Evolutionary conservation across 2,329 filamentous ascomycete species (phyloP).

Genomic region (Lasiodiplodia theobromae): DNA sequence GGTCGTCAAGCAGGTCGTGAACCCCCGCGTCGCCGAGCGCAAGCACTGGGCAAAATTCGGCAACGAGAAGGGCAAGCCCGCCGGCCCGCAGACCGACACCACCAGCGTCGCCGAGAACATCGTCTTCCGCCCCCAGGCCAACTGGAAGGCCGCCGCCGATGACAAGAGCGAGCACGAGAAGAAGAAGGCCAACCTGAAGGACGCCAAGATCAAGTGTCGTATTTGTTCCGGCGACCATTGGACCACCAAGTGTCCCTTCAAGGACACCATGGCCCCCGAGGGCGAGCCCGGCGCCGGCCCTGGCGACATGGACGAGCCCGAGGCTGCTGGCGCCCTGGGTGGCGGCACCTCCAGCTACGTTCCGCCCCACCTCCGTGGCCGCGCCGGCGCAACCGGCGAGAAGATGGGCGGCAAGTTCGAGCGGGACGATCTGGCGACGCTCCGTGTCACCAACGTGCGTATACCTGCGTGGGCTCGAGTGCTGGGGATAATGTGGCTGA

Average conservation of each 20-base stretch:
- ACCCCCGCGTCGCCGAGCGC: constrained; percentile 94
- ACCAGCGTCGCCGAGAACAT: constrained; percentile 98
- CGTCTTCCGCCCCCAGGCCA: constrained; percentile 88
- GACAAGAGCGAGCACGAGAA: constrained; percentile 77
- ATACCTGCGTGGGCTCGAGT: constrained; percentile 31
- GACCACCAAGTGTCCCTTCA: constrained; percentile 98
- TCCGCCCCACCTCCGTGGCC: constrained; percentile 87
- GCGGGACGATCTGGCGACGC: constrained; percentile 92
- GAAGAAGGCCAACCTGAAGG: constrained; percentile 78
- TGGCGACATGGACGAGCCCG: constrained; percentile 58
- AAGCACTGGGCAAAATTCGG: constrained; percentile 95
- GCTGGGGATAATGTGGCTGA: constrained; percentile 30
- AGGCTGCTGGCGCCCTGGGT: constrained; percentile 63
- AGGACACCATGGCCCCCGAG: constrained; percentile 96
- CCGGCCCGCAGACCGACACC: constrained; percentile 85
- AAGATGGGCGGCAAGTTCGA: constrained; percentile 94
- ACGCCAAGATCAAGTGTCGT: constrained; percentile 99
- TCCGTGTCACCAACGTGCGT: constrained; percentile 89
- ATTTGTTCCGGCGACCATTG: constrained; percentile 99
- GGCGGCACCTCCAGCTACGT: constrained; percentile 85
- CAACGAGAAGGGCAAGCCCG: constrained; percentile 80
- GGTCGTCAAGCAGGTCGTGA: constrained; percentile 89
- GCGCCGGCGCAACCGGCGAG: constrained; percentile 76
- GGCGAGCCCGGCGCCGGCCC: constrained; percentile 54
- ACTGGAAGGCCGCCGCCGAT: constrained; percentile 90